These are phyloP conservation scores for Eucalyptus sideroxylon DNA, from an alignment of 345 rosid genomes.

Conservation along the genomic window DNA sequence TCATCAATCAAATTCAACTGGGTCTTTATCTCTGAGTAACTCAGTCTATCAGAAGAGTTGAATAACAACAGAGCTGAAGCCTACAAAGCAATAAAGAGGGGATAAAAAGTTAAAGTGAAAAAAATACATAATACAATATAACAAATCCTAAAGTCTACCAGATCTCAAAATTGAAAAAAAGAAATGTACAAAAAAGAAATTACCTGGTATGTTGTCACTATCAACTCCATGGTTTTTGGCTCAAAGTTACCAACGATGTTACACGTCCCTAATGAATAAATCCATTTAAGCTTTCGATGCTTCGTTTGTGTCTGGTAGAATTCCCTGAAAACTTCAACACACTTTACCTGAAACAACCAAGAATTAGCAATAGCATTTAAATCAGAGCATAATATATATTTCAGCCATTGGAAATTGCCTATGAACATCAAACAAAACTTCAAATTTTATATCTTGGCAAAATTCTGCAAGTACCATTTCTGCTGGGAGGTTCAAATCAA, in stretches of 20 bases:
- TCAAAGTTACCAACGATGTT: constrained; percentile 48
- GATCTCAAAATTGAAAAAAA: not conserved
- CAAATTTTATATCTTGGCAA: not conserved
- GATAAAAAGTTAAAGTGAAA: not conserved
- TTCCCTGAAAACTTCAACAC: constrained; percentile 48
- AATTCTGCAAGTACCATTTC: constrained; percentile 47
- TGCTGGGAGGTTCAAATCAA: constrained; percentile 58
- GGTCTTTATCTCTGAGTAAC: constrained; percentile 64
- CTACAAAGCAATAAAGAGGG: constrained; percentile 9
- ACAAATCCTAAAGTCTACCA: not conserved
- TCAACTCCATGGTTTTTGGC: constrained; percentile 36
- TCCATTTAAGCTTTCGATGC: constrained; percentile 34
- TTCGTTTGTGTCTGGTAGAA: constrained; percentile 37
- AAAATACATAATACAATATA: not conserved
- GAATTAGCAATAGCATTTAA: not conserved
- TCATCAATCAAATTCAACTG: constrained; percentile 78
- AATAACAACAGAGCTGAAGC: constrained; percentile 80
- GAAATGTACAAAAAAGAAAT: not conserved
- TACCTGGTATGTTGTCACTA: constrained; percentile 78
- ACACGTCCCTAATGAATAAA: constrained; percentile 50
- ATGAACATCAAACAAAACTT: not conserved
- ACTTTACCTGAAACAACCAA: constrained; percentile 36
- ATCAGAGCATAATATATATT: not conserved
- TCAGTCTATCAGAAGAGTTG: constrained; percentile 62
- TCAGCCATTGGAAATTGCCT: not conserved